phyloP scores from a whole-genome alignment of 2,329 filamentous ascomycete genomes.

The Nannizzia gypsea region DNA sequence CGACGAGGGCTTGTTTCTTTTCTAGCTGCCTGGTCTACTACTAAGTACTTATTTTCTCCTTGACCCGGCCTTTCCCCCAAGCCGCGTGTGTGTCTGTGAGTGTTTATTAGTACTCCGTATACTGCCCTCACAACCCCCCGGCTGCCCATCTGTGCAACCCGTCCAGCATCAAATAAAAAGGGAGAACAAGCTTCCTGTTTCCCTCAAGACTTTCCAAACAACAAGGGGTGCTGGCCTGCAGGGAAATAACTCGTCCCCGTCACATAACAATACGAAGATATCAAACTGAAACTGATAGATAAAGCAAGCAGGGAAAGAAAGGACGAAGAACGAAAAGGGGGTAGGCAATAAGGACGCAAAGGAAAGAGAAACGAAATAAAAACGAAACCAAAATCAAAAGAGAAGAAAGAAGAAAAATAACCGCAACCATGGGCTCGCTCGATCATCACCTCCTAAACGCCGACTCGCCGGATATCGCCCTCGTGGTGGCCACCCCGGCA shows the following conservation, averaged over 20 bases:
- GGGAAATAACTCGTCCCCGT: neutral
- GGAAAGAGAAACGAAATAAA: neutral
- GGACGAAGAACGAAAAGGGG: too few species aligned
- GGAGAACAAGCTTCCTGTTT: slow-evolving; percentile 1
- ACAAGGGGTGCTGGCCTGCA: neutral
- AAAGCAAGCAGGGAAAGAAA: too few species aligned
- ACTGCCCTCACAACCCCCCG: neutral
- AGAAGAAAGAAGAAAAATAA: neutral
- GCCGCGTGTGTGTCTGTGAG: neutral
- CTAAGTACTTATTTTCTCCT: too few species aligned
- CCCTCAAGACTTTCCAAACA: neutral
- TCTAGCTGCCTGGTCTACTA: neutral
- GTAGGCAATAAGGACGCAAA: too few species aligned
- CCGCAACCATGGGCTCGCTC: slow-evolving; percentile 27
- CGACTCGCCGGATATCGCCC: slow-evolving; percentile 40
- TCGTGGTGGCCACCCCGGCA: slow-evolving; percentile 44
- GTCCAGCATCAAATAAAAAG: neutral
- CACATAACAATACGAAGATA: too few species aligned
- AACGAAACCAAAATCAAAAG: slow-evolving; percentile 2
- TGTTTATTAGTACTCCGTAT: neutral
- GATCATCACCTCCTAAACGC: slow-evolving; percentile 35
- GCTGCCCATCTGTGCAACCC: neutral
- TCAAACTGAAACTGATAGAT: too few species aligned
- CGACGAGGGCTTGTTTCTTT: neutral
- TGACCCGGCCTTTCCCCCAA: neutral